A percentile compares a stretch with the other conserved stretches of the same genome.
These are phyloP conservation scores for Paramecium sonneborni DNA, from an alignment of 73 alveolate species.

Conservation along the genomic window DNA sequence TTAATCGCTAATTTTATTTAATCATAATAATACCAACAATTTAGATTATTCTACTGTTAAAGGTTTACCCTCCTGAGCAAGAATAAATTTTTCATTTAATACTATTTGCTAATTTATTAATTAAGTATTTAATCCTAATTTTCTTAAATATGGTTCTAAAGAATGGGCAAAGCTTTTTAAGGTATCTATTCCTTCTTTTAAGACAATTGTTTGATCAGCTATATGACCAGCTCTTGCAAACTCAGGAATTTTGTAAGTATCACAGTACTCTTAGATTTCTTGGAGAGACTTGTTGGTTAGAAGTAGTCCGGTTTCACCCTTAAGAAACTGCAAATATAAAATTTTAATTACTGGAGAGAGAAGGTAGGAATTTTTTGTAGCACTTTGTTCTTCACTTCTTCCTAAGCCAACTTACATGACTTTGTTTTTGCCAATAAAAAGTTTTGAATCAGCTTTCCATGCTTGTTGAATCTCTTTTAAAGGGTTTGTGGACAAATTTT, in stretches of 20 bases:
- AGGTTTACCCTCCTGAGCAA: slow-evolving; percentile 59
- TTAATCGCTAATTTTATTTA: slow-evolving; percentile 19
- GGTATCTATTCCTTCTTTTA: slow-evolving; percentile 43
- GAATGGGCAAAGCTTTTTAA: slow-evolving; percentile 50
- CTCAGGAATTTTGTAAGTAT: slow-evolving; percentile 8
- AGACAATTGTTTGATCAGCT: slow-evolving; percentile 40
- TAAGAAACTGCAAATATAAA: neutral
- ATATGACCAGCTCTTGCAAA: slow-evolving; percentile 65
- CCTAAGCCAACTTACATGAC: slow-evolving; percentile 50
- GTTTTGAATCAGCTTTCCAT: neutral
- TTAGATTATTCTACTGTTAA: slow-evolving; percentile 56
- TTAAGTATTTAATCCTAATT: slow-evolving; percentile 53
- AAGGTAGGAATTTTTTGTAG: slow-evolving; percentile 6
- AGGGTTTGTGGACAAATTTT: slow-evolving; percentile 40
- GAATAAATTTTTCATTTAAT: slow-evolving; percentile 8
- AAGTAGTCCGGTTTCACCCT: slow-evolving; percentile 35
- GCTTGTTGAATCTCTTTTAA: slow-evolving; percentile 26
- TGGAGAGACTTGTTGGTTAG: slow-evolving; percentile 1
- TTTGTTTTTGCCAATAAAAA: slow-evolving; percentile 45
- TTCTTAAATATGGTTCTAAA: slow-evolving; percentile 59
- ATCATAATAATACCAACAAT: slow-evolving; percentile 54
- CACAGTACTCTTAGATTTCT: slow-evolving; percentile 32
- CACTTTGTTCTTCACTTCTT: neutral
- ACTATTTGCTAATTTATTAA: slow-evolving; percentile 45
- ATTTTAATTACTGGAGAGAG: slow-evolving; percentile 42